Evolutionary conservation across 768 basidiomycete genomes (phyloP).

Genomic region (Lentinula sp.): DNA sequence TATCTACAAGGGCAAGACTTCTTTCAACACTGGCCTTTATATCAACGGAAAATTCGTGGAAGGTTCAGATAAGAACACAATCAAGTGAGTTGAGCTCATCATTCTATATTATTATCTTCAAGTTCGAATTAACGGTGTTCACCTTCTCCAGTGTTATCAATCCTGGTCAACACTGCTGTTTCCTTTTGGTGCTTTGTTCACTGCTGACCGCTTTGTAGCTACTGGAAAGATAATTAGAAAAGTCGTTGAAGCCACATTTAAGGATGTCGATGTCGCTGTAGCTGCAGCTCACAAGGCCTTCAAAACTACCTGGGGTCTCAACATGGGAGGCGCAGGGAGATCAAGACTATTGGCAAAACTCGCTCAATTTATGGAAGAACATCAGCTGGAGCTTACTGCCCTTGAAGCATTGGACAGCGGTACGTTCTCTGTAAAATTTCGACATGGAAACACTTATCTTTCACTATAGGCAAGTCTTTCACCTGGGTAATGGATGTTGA

Average conservation of each 20-base stretch:
- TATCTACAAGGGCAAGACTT: too few relatives aligned
- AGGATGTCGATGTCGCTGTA: constrained; percentile 66
- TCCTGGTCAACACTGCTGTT: constrained; percentile 21
- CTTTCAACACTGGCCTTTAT: too few relatives aligned
- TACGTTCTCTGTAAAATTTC: constrained; percentile 9
- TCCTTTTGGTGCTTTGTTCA: neutral
- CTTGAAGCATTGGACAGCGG: constrained; percentile 40
- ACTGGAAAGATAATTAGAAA: constrained; percentile 51
- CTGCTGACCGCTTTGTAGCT: constrained; percentile 26
- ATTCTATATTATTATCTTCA: too few relatives aligned
- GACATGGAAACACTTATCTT: neutral
- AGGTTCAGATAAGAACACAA: constrained; percentile 46
- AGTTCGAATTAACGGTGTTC: neutral
- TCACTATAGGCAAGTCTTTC: constrained; percentile 18
- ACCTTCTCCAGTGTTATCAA: constrained; percentile 41
- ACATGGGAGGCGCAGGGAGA: constrained; percentile 27
- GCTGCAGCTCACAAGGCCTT: constrained; percentile 17
- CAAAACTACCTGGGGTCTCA: constrained; percentile 33
- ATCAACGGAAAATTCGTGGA: constrained; percentile 67
- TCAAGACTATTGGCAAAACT: constrained; percentile 35
- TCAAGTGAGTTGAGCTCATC: constrained; percentile 44
- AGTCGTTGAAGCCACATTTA: constrained; percentile 44
- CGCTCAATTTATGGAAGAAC: constrained; percentile 40
- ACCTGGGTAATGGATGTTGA: constrained; percentile 11
- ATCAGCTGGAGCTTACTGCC: constrained; percentile 38